Conservation (phyloP, 2,329 filamentous ascomycete species). For the Colletotrichum sp. region DNA sequence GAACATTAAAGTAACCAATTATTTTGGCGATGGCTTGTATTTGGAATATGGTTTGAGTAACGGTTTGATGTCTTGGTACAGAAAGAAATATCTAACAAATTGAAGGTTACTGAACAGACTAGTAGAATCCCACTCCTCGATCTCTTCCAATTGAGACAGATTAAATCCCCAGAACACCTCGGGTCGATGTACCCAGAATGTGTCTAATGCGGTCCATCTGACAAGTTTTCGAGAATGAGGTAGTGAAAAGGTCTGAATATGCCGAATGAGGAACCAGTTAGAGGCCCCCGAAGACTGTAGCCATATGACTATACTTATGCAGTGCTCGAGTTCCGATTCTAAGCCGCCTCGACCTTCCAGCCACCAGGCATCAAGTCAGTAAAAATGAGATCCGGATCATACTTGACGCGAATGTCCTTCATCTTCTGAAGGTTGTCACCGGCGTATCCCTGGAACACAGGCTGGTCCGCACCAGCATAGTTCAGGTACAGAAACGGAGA, state of each 20-base stretch:
- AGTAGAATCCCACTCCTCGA: too few species aligned
- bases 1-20: too few species aligned
- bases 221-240: not conserved
- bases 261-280: fast-evolving
- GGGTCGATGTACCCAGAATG: not conserved
- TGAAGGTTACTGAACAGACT: too few species aligned
- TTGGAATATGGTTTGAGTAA: too few species aligned
- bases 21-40: too few species aligned
- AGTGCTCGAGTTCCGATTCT: not conserved
- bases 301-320: not conserved
- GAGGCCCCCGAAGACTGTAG: not conserved
- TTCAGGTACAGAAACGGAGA: not conserved
- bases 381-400: not conserved
- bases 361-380: not conserved
- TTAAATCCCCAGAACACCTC: not conserved
- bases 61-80: too few species aligned
- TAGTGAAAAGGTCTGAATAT: too few species aligned
- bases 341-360: not conserved
- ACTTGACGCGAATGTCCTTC: not conserved
- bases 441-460: not conserved
- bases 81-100: too few species aligned
- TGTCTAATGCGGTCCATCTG: not conserved
- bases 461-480: not conserved
- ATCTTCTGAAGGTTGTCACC: not conserved
- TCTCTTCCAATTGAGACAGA: not conserved